Base-by-base conservation (phyloP, 2,329 filamentous ascomycete genomes). In the Stachybotrys echinatus region DNA sequence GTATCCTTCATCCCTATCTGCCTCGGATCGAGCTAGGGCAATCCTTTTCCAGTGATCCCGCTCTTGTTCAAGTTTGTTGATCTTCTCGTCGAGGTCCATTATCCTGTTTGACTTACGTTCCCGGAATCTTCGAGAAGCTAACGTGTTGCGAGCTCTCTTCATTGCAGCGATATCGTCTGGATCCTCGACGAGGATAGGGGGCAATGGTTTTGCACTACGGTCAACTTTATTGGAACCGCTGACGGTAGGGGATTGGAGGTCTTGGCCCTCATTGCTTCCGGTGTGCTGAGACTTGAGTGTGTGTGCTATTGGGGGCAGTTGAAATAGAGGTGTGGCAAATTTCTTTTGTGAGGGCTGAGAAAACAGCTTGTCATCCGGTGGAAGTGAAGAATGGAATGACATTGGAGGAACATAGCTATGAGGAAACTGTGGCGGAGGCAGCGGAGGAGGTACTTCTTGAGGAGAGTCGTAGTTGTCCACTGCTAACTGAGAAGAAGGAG, bases 91-190 rank as follows among this genome's bases (percentile, higher is more conserved):
- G 43, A 95, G 76, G 50, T 84, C 81, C 49, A 88, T 84, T 53
- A 92, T 76, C 58, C 85, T 81, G 65, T 87, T 79, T 50, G 89
- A 84, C 74, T 96, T 96, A 57, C 90, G 86, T 63, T 90, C 86
- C 47, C 92, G 86, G 51, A 91, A 96, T 74, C 96, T 96, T 58
- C 92, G 89, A 61, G 92, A 92, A 18, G 92, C 92, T 67, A 95
- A 81, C 8, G 91, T 95, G 69, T 96, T 97, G 58, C 91, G 87
- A 47, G 91, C 92, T 67, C 92, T 88, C 83, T 96, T 96, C 77
- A 92, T 81, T 19, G 89, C 90, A n/a, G 87, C 67, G 10, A 80
- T 81, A 62, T 96, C 91, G 39, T 60, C 72, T 1, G 84, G 81
- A 58, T 96, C 89, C 21, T 85, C 81, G 38, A 91, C 81, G 52